These are phyloP conservation scores for Gynandropsis gynandra DNA, from an alignment of 345 rosid species.

Conservation along the genomic window DNA sequence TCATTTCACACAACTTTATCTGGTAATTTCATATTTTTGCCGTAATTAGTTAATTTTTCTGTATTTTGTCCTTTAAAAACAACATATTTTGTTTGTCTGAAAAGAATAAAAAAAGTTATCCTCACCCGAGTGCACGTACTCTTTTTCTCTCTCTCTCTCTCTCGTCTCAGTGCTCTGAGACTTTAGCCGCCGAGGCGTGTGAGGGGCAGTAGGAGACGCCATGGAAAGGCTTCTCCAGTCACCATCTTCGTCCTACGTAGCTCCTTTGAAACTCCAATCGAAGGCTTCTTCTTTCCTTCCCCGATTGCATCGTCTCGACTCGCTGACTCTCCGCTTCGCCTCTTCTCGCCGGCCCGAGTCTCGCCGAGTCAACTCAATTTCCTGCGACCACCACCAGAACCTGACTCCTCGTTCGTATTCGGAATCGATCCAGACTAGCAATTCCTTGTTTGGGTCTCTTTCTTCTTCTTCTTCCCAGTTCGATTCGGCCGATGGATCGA, in stretches of 20 bases:
- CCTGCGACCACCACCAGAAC: conserved; percentile 30
- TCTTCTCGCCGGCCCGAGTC: conserved; percentile 23
- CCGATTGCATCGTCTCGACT: conserved; percentile 35
- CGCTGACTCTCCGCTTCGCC: conserved; percentile 28
- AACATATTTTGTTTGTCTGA: background rate
- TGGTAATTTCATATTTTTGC: too few species aligned
- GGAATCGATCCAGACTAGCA: conserved; percentile 11
- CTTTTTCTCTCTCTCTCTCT: background rate
- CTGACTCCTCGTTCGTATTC: conserved; percentile 15
- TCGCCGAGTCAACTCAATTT: conserved; percentile 40
- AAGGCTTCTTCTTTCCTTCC: conserved; percentile 34
- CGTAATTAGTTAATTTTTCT: too few species aligned
- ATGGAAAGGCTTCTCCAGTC: conserved; percentile 89
- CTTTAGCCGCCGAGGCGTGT: conserved; percentile 2
- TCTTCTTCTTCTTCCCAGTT: conserved; percentile 20
- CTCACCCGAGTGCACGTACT: conserved; percentile 20
- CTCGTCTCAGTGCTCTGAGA: conserved; percentile 8
- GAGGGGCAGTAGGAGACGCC: conserved; percentile 30
- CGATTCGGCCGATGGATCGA: conserved; percentile 28
- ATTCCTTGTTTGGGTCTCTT: conserved; percentile 15
- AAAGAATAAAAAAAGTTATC: conserved; percentile 1
- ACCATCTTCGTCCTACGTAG: conserved; percentile 47
- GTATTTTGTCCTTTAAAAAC: background rate
- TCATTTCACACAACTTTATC: background rate
- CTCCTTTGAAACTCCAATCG: conserved; percentile 30